Evolutionary conservation across 2,329 filamentous ascomycete species (phyloP).

Genomic region (Epichloe scottii): DNA sequence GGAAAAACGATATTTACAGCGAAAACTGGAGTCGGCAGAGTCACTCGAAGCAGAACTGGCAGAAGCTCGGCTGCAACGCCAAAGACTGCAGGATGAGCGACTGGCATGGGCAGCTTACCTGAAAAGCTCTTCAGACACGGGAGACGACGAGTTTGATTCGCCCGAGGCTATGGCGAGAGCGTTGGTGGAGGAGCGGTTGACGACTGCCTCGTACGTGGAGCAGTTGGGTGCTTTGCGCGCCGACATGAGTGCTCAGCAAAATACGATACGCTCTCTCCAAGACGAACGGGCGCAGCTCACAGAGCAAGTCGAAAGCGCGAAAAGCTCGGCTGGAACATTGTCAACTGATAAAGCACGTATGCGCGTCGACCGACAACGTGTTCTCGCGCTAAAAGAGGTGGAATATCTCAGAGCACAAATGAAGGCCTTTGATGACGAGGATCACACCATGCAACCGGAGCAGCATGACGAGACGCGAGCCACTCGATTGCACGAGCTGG

Average conservation of each 20-base stretch:
- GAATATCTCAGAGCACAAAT: conserved; percentile 89
- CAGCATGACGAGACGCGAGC: conserved; percentile 64
- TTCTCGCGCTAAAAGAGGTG: conserved; percentile 78
- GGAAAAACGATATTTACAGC: conserved; percentile 75
- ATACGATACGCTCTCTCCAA: conserved; percentile 59
- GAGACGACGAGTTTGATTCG: conserved; percentile 67
- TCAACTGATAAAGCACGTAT: conserved; percentile 55
- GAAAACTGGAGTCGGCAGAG: conserved; percentile 63
- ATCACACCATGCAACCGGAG: conserved; percentile 72
- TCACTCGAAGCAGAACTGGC: conserved; percentile 62
- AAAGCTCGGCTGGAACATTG: conserved; percentile 32
- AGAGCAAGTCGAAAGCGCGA: conserved; percentile 59
- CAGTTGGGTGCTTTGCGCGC: conserved; percentile 67
- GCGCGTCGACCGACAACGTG: conserved; percentile 74
- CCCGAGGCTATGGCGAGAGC: conserved; percentile 80
- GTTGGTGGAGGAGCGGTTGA: conserved; percentile 69
- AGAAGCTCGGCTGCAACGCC: conserved; percentile 70
- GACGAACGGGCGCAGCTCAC: conserved; percentile 53
- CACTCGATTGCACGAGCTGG: conserved; percentile 66
- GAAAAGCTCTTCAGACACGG: conserved; percentile 49
- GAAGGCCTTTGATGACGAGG: conserved; percentile 77
- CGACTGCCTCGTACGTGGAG: conserved; percentile 68
- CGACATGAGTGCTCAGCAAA: conserved; percentile 65
- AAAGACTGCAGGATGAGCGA: conserved; percentile 79
- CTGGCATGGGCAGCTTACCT: conserved; percentile 79